phyloP scores from a whole-genome alignment of 768 basidiomycete genomes.

The Neoboletus magnificus region DNA sequence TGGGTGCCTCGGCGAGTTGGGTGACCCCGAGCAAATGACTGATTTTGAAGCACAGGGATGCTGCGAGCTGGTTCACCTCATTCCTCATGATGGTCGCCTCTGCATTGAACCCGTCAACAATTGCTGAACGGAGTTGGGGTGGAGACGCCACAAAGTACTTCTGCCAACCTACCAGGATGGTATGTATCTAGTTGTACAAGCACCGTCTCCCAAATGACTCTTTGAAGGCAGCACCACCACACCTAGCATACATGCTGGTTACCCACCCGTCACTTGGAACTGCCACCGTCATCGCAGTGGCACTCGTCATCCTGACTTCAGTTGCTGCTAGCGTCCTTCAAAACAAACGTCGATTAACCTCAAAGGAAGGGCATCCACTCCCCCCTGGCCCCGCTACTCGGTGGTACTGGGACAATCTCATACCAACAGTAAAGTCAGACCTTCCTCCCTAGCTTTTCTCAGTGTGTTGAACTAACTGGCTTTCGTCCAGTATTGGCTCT shows the following conservation, averaged over 20 bases:
- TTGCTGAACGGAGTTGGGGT: too few species aligned
- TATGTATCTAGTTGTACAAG: too few species aligned
- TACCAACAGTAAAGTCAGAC: constrained; percentile 10
- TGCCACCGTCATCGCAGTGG: background rate
- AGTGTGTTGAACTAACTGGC: background rate
- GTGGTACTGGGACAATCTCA: constrained; percentile 7
- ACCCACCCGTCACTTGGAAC: background rate
- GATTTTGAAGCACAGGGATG: too few species aligned
- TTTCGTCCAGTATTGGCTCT: constrained; percentile 12
- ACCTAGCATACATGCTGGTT: background rate
- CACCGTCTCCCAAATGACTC: too few species aligned
- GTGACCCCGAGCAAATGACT: too few species aligned
- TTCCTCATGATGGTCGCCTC: too few species aligned
- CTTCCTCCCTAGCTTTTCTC: background rate
- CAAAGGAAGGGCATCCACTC: constrained; percentile 8
- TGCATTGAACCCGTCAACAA: too few species aligned
- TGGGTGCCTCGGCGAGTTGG: too few species aligned
- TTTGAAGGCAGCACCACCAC: background rate
- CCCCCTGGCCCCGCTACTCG: constrained; percentile 16
- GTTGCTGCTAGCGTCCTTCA: background rate
- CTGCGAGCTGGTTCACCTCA: too few species aligned
- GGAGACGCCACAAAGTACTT: too few species aligned
- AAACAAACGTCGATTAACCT: background rate
- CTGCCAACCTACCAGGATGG: too few species aligned
- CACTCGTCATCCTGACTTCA: background rate